These are phyloP conservation scores for Lachnellula hyalina DNA, from an alignment of 2,329 filamentous ascomycete genomes.

Conservation along the genomic window DNA sequence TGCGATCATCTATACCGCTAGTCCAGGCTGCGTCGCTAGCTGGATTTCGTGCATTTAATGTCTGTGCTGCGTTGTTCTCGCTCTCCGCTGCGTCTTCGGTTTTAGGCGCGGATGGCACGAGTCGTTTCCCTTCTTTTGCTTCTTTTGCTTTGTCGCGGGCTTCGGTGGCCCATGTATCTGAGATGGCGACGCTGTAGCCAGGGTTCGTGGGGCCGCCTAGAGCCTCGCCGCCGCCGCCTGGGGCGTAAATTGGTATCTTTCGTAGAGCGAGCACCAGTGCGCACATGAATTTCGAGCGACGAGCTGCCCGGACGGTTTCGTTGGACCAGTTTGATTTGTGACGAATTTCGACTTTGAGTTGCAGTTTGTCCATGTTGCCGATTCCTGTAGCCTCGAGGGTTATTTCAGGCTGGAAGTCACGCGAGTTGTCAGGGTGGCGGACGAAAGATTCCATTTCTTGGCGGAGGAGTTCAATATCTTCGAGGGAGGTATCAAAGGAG, in stretches of 20 bases:
- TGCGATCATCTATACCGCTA: conserved; percentile 14
- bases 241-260: conserved; percentile 78
- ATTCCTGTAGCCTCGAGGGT: conserved; percentile 73
- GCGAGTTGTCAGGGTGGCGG: conserved; percentile 72
- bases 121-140: conserved; percentile 58
- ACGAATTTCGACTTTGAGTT: conserved; percentile 75
- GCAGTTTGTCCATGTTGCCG: conserved; percentile 80
- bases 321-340: conserved; percentile 95
- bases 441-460: conserved; percentile 84
- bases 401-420: conserved; percentile 86
- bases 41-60: conserved; percentile 30
- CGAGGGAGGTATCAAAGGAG: conserved; percentile 80
- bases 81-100: conserved; percentile 18
- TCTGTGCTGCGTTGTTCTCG: conserved; percentile 38
- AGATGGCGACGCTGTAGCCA: conserved; percentile 71
- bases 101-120: conserved; percentile 47
- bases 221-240: conserved; percentile 63
- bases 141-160: conserved; percentile 56
- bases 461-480: conserved; percentile 82
- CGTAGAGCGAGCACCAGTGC: conserved; percentile 80
- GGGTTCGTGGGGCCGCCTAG: conserved; percentile 69
- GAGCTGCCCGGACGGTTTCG: conserved; percentile 71
- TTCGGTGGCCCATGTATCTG: conserved; percentile 59
- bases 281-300: conserved; percentile 95
- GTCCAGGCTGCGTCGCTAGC: conserved; percentile 16